These are phyloP conservation scores for Hyaloscypha variabilis DNA, from an alignment of 495 filamentous ascomycete genomes.

Conservation along the genomic window DNA sequence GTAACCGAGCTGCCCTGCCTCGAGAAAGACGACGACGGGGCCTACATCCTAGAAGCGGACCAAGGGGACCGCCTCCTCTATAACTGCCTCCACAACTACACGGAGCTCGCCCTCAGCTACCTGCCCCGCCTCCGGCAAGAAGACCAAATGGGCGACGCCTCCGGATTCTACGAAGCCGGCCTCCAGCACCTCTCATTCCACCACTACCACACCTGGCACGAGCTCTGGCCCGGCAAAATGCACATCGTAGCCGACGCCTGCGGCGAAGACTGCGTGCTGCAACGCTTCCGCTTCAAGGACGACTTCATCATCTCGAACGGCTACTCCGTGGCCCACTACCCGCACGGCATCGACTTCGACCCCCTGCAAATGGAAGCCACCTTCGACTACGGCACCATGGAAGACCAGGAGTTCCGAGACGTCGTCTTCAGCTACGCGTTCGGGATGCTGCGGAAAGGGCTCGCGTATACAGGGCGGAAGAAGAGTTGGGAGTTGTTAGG, in stretches of 20 bases:
- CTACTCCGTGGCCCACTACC: conserved; percentile 55
- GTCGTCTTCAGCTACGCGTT: conserved; percentile 23
- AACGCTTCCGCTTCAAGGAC: conserved; percentile 58
- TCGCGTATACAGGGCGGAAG: conserved; percentile 37
- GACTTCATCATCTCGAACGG: conserved; percentile 61
- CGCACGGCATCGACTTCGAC: conserved; percentile 34
- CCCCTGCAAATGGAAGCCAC: conserved; percentile 32
- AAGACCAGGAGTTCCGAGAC: conserved; percentile 8
- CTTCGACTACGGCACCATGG: conserved; percentile 23
- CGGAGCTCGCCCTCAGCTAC: conserved; percentile 49
- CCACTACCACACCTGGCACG: conserved; percentile 60
- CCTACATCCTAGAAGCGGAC: conserved; percentile 17
- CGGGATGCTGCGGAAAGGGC: conserved; percentile 24
- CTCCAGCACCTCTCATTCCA: conserved; percentile 57
- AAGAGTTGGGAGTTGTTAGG: conserved; percentile 40
- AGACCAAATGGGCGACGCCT: conserved; percentile 52
- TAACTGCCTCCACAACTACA: conserved; percentile 56
- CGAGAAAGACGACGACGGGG: conserved; percentile 30
- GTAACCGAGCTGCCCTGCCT: conserved; percentile 39
- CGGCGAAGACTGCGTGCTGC: conserved; percentile 57
- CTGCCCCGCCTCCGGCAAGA: conserved; percentile 55
- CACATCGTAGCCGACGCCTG: conserved; percentile 52
- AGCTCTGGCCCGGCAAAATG: conserved; percentile 50
- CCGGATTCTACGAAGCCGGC: conserved; percentile 59
- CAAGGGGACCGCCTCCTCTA: conserved; percentile 41